Base-by-base conservation (phyloP, 345 rosid species). In the Kandelia obovata region DNA sequence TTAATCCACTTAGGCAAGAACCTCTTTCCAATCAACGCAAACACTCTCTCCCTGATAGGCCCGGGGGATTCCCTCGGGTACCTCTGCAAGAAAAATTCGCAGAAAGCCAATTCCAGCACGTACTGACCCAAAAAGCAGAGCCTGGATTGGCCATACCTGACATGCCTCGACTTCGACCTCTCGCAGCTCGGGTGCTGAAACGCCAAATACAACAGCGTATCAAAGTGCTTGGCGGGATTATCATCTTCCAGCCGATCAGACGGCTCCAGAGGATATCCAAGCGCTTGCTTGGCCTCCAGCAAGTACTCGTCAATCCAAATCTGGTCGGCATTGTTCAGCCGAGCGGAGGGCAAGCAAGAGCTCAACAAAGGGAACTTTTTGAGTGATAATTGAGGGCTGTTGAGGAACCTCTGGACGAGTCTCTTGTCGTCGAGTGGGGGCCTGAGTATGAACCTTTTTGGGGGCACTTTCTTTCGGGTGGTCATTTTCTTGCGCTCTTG, bases 211-310 rank as follows among this genome's bases (percentile, higher is more conserved):
- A 91, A 73, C 79, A 95, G 58, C 20, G 91, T 80, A 75, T 95
- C 99, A 27, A 95, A 95, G 65, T 95, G 99, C 73, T 89, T 92
- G 9, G 96, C 99, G 0, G 97, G 99, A 69, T 89, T 95, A 76
- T 95, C 97, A 53, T 91, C 97, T 7, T 81, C 90, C 39, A 81
- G 64, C 1, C 61, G 63, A 4, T 88, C 89, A 0, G 92, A 88
- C 10, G 89, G 86, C 60, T 92, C 96, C 7, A 94, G 66, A 25
- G 93, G 86, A 62, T 95, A 95, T 9, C 97, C 99, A 21, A 95
- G 74, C 16, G 99, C 99, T 65, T 91, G 99, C 79, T 95, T 95
- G 3, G 92, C 97, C 67, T 95, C 97, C 3, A 91, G 87, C 61
- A 89, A 74, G 79, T 86, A 90, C 87, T 95, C 96, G 30, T 91